phyloP scores from a whole-genome alignment of 768 basidiomycete species.

The Lactarius vividus region DNA sequence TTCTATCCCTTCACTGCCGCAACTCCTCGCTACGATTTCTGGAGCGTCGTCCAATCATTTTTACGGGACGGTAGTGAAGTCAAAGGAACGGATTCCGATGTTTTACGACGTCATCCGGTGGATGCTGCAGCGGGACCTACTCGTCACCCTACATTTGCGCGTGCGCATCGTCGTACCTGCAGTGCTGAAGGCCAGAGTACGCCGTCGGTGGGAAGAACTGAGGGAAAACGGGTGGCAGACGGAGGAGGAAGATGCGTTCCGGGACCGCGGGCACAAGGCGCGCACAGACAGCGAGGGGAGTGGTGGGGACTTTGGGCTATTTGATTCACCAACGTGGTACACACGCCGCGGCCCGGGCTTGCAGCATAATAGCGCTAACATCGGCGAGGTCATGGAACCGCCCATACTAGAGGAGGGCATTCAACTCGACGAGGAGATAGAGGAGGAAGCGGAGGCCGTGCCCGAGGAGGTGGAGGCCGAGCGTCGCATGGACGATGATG shows the following conservation, averaged over 20 bases:
- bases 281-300: slow-evolving; percentile 15
- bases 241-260: slow-evolving; percentile 28
- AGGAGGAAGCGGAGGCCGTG: slow-evolving; percentile 31
- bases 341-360: slow-evolving; percentile 44
- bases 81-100: slow-evolving; percentile 60
- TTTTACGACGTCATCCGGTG: slow-evolving; percentile 86
- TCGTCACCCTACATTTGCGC: slow-evolving; percentile 81
- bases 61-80: slow-evolving; percentile 71
- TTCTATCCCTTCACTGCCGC: slow-evolving; percentile 65
- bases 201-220: slow-evolving; percentile 35
- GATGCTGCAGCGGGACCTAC: slow-evolving; percentile 85
- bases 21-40: slow-evolving; percentile 74
- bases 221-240: slow-evolving; percentile 39
- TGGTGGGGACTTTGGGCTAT: slow-evolving; percentile 17
- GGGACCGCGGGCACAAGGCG: slow-evolving; percentile 4
- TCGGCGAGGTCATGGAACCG: slow-evolving; percentile 37
- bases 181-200: slow-evolving; percentile 71
- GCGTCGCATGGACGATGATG: slow-evolving; percentile 38
- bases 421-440: slow-evolving; percentile 33
- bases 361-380: slow-evolving; percentile 2
- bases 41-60: slow-evolving; percentile 71
- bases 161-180: slow-evolving; percentile 79
- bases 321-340: slow-evolving; percentile 39
- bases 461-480: slow-evolving; percentile 34
- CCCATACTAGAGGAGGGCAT: slow-evolving; percentile 35